These are phyloP conservation scores for Xerocomus brunneocitrinus DNA, from an alignment of 768 basidiomycete genomes.

Conservation along the genomic window DNA sequence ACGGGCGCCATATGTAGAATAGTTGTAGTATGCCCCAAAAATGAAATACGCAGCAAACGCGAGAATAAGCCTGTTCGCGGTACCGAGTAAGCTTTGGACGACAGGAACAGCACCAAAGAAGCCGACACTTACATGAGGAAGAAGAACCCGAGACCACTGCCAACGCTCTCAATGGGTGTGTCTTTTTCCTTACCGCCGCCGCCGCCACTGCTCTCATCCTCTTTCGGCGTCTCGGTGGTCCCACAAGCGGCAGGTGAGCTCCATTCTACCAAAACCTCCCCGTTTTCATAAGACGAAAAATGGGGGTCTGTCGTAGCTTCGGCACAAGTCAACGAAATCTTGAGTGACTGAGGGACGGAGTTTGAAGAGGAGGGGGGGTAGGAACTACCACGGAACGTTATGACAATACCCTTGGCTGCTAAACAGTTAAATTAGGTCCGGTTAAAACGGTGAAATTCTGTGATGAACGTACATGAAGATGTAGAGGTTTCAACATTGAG, in stretches of 20 bases:
- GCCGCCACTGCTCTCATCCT: constrained; percentile 21
- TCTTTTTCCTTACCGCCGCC: constrained; percentile 19
- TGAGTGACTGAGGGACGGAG: constrained; percentile 52
- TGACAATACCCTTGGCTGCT: constrained; percentile 53
- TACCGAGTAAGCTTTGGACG: constrained; percentile 24
- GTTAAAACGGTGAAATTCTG: neutral
- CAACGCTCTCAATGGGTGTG: constrained; percentile 41
- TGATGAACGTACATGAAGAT: constrained; percentile 36
- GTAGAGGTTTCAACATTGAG: constrained; percentile 25
- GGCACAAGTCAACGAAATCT: constrained; percentile 57
- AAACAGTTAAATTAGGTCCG: constrained; percentile 9
- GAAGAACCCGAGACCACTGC: constrained; percentile 85
- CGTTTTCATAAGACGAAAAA: constrained; percentile 59
- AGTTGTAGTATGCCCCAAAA: constrained; percentile 84
- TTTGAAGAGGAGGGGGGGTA: constrained; percentile 51
- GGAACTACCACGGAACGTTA: constrained; percentile 54
- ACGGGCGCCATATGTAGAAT: constrained; percentile 79
- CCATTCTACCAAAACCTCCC: constrained; percentile 58
- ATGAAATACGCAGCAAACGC: constrained; percentile 67
- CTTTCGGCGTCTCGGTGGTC: constrained; percentile 22
- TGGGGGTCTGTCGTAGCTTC: constrained; percentile 40
- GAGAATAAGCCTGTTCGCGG: constrained; percentile 46
- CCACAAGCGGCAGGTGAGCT: constrained; percentile 55
- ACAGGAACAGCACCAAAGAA: constrained; percentile 1
- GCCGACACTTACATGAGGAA: constrained; percentile 68